Base-by-base conservation (phyloP, 257 asterid genomes). In the Plantago elongata region DNA sequence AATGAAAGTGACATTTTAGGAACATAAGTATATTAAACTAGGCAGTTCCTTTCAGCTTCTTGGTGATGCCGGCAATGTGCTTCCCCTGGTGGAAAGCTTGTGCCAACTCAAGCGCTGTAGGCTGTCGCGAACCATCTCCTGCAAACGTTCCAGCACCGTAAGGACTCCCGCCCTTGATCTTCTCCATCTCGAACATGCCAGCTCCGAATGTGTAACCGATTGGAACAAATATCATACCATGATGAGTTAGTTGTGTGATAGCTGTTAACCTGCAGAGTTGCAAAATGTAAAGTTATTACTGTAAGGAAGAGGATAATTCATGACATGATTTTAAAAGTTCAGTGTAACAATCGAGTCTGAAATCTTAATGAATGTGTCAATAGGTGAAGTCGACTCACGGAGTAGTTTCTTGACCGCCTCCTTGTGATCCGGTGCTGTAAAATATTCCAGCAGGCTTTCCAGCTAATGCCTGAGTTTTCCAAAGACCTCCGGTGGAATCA, bases 351-450 rank as follows among this genome's bases (percentile, higher is more conserved):
- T 22, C 27, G 27, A 22, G 27, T 22, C n/a, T n/a, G n/a, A n/a
- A n/a, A n/a, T n/a, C 27, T 2, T 22, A 22, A 22, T 22, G 1
- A 22, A 22, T 22, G 27, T 22, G 27, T 22, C 27, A 22, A 22
- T 22, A 22, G 27, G 27, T 22, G 2, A 34, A 34, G 40, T 34
- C 40, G 54, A 44, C 86, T 67, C 61, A 83, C 87, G 87, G 63
- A 11, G 90, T 83, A 3, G 90, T 83, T 51, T 83, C 90, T 57
- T 83, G 87, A 45, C 90, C 90, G 8, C 90, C 78, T 44, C 90
- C 90, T 68, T 83, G 90, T 49, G 82, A 51, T 4, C 83, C 87
- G 5, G 87, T 83, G 81, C 84, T 69, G 70, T 29, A 78, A 70
- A 83, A 83, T 37, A 80, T 69, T 9, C 90, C 90, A 0, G 83